These are phyloP conservation scores for Leishmania tarentolae DNA, from an alignment of 208 protist genomes.

Conservation along the genomic window DNA sequence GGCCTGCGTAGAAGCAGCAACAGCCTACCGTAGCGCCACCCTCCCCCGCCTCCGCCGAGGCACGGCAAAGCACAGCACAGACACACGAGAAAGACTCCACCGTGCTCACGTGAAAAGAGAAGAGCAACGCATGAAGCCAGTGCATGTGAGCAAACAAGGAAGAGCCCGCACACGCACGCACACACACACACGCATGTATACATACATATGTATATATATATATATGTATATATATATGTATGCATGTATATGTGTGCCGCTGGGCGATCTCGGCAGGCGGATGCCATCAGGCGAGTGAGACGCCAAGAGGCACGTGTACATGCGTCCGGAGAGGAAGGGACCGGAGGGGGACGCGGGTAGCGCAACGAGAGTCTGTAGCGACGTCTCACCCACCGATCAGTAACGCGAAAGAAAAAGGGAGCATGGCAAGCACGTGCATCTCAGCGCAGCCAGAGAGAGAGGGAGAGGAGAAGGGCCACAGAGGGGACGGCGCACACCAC, in stretches of 20 bases:
- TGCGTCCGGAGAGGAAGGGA: background rate
- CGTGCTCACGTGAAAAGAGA: background rate
- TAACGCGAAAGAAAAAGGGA: background rate
- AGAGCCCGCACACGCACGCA: background rate
- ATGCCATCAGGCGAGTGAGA: background rate
- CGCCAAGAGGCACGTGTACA: background rate
- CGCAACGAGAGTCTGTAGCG: background rate
- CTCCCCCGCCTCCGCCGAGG: too few relatives aligned
- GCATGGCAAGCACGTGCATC: background rate
- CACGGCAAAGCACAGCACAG: too few relatives aligned
- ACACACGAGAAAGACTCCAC: too few relatives aligned
- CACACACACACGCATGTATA: background rate
- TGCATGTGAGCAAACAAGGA: background rate
- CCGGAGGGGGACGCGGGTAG: background rate
- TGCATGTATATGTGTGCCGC: too few relatives aligned
- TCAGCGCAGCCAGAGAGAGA: background rate
- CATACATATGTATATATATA: too few relatives aligned
- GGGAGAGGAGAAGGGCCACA: background rate
- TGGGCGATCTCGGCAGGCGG: background rate
- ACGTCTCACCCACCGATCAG: background rate
- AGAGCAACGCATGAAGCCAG: background rate
- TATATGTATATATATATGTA: too few relatives aligned
- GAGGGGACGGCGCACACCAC: background rate
- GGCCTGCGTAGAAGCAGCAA: too few relatives aligned
- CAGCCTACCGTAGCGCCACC: too few relatives aligned